Conservation (phyloP, 2,329 filamentous ascomycete genomes). For the Ophiocordyceps robertsii region DNA sequence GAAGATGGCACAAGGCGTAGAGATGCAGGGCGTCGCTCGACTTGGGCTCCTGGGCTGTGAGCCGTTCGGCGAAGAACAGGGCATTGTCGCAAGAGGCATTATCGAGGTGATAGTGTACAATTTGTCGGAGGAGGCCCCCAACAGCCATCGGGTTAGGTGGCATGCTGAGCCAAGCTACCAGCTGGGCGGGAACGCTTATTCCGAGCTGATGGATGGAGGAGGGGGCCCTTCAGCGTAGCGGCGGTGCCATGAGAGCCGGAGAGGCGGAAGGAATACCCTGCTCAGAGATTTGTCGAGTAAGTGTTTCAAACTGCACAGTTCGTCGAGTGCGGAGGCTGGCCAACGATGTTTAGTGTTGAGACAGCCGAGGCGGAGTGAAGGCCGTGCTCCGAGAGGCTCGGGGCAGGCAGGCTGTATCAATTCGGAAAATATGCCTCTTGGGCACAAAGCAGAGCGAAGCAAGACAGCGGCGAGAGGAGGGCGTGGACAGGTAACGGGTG, state of each 20-base stretch:
- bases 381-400: too few species aligned
- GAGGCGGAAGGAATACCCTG: neutral
- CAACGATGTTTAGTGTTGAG: too few species aligned
- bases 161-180: constrained; percentile 23
- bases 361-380: too few species aligned
- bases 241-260: constrained; percentile 2
- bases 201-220: constrained; percentile 1
- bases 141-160: constrained; percentile 37
- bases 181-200: neutral
- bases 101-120: constrained; percentile 63
- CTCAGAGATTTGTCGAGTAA: neutral
- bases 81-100: constrained; percentile 83
- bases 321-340: neutral
- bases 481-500: neutral
- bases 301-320: neutral
- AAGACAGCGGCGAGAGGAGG: too few species aligned
- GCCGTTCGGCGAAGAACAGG: constrained; percentile 81
- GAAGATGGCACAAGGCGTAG: constrained; percentile 71
- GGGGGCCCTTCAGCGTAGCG: constrained; percentile 1
- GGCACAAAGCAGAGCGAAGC: too few species aligned
- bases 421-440: too few species aligned
- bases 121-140: constrained; percentile 41
- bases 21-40: constrained; percentile 73
- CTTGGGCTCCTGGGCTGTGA: constrained; percentile 71
- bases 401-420: too few species aligned